These are phyloP conservation scores for Oryza brachyantha DNA, from an alignment of 176 grass and related monocot species.

Conservation along the genomic window DNA sequence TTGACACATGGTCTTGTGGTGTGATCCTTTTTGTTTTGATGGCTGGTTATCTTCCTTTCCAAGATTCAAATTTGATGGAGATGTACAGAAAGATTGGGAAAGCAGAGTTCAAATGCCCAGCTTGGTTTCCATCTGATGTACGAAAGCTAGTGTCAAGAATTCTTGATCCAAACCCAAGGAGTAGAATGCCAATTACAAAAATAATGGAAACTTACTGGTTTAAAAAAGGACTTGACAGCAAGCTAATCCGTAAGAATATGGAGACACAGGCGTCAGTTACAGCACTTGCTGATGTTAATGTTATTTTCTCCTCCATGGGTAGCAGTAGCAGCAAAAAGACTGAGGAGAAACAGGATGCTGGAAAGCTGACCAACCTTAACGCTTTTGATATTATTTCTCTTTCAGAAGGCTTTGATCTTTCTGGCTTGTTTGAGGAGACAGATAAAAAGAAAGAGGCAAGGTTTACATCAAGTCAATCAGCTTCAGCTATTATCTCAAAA, in stretches of 20 bases:
- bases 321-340: neutral
- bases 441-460: slow-evolving; percentile 36
- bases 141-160: slow-evolving; percentile 40
- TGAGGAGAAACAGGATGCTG: slow-evolving; percentile 22
- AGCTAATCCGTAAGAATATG: slow-evolving; percentile 19
- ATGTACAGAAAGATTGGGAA: slow-evolving; percentile 47
- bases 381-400: slow-evolving; percentile 54
- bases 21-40: slow-evolving; percentile 52
- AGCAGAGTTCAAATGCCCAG: slow-evolving; percentile 46
- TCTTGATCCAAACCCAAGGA: slow-evolving; percentile 49
- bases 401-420: slow-evolving; percentile 46
- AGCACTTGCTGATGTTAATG: slow-evolving; percentile 29
- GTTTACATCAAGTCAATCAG: slow-evolving; percentile 43
- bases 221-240: slow-evolving; percentile 45
- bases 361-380: slow-evolving; percentile 37
- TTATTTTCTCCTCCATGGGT: slow-evolving; percentile 21
- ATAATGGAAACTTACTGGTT: slow-evolving; percentile 52
- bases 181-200: slow-evolving; percentile 46
- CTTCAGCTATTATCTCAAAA: slow-evolving; percentile 41
- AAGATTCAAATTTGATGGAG: slow-evolving; percentile 50
- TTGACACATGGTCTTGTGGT: slow-evolving; percentile 55
- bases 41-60: slow-evolving; percentile 50
- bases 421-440: slow-evolving; percentile 26
- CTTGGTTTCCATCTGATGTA: slow-evolving; percentile 39
- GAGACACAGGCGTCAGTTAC: slow-evolving; percentile 26